Percentiles rank a stretch among this genome's conserved stretches.
These are phyloP conservation scores for Annulohypoxylon stygium DNA, from an alignment of 495 filamentous ascomycete genomes.

Conservation along the genomic window DNA sequence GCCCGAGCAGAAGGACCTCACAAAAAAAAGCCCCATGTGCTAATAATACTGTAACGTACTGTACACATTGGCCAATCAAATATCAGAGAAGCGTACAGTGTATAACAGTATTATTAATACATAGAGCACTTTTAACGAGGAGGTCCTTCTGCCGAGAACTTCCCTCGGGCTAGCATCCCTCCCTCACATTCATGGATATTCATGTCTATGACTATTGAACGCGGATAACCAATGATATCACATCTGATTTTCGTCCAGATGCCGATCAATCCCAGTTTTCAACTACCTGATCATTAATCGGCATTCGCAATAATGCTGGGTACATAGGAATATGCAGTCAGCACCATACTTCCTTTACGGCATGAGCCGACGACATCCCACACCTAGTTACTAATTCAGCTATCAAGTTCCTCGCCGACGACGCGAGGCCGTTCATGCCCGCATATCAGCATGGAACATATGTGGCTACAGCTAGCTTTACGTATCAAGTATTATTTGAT, in stretches of 20 bases:
- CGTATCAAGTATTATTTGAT: not conserved
- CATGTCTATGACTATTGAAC: not conserved
- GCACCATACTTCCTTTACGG: constrained; percentile 4
- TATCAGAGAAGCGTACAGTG: too few relatives aligned
- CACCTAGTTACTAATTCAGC: not conserved
- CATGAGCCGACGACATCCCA: not conserved
- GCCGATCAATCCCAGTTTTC: constrained; percentile 4
- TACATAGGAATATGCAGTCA: not conserved
- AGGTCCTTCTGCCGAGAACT: not conserved
- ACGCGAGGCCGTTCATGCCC: not conserved
- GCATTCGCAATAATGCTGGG: not conserved
- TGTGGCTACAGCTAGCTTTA: not conserved
- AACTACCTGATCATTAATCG: not conserved
- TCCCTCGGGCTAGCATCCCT: not conserved
- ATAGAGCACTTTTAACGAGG: too few relatives aligned
- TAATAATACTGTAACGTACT: too few relatives aligned
- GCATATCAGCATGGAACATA: not conserved
- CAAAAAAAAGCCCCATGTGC: too few relatives aligned
- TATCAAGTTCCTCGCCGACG: not conserved
- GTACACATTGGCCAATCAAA: too few relatives aligned
- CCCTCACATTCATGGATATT: too few relatives aligned
- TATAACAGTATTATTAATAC: too few relatives aligned
- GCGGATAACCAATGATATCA: not conserved
- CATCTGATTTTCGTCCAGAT: not conserved
- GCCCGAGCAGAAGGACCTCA: not conserved